Percentiles rank a stretch among this genome's conserved stretches.
Conservation (phyloP, 306 rosid genomes). For the Quercus engelmannii region DNA sequence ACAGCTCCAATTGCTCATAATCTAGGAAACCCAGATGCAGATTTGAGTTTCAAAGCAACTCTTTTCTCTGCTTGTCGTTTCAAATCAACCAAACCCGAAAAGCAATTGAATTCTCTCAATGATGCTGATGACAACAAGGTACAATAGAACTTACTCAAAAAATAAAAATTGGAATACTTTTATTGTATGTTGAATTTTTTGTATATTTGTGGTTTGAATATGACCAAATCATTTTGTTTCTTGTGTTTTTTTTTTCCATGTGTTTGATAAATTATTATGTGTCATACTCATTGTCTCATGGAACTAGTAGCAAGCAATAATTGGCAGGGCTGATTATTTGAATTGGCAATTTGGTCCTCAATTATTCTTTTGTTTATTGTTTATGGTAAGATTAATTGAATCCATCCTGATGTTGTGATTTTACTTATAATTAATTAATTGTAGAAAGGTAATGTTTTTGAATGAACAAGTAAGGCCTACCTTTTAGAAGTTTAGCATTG, state of each 20-base stretch:
- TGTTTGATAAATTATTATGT: too few relatives aligned
- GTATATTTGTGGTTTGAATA: too few relatives aligned
- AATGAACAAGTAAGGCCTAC: not conserved
- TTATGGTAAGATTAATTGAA: not conserved
- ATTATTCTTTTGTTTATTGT: not conserved
- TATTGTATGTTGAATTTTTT: too few relatives aligned
- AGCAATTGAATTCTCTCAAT: slow-evolving; percentile 18
- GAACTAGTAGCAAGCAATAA: not conserved
- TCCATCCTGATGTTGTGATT: not conserved
- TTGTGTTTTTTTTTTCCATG: not conserved
- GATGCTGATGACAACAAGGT: slow-evolving; percentile 47
- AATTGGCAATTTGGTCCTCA: not conserved
- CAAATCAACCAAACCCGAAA: slow-evolving; percentile 34
- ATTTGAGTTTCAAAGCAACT: not conserved
- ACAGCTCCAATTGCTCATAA: slow-evolving; percentile 1
- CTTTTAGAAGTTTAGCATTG: not conserved
- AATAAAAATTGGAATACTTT: not conserved
- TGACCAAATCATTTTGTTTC: not conserved
- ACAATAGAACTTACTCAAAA: not conserved
- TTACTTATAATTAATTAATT: not conserved
- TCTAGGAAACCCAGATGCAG: not conserved
- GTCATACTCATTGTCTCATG: not conserved
- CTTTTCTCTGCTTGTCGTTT: slow-evolving; percentile 37
- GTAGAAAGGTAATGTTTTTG: not conserved
- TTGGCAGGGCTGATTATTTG: not conserved